Base-by-base conservation (phyloP, 805 yeast species). In the Candida awuae region DNA sequence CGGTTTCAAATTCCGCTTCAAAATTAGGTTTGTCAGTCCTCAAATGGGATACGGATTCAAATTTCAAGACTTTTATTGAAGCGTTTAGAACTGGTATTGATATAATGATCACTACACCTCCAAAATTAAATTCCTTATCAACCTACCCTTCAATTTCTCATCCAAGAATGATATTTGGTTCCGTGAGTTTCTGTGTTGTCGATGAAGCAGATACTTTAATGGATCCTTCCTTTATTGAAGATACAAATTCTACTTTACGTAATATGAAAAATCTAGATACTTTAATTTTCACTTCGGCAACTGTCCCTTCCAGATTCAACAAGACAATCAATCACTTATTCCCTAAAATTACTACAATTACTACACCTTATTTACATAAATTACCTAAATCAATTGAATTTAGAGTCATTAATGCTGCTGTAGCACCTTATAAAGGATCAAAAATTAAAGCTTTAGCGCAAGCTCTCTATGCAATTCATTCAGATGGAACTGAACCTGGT, bases 141-240 rank as follows among this genome's bases (percentile, higher is more conserved):
- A 50, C 42, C 34, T 61, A 61, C 35, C 58, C 52, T 26, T 56
- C 61, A 3, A 48, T 61, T 21, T 49, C 51, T 7, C 49, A 53
- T 37, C 56, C 62, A 4, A 65, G 60, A 44, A 57, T 67, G 27
- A 51, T 62, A 18, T 63, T 74, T 43, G 58, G 58, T 33, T 56
- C 63, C 12, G 75, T 80, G 5, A 67, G 68, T 20, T 80, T 71
- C 52, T 67, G 82, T 32, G 90, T 84, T 2, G 73, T 84, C 12
- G 98, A 90, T 56, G 98, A 90, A 59, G 97, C 98, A 0, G 98
- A 90, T 60, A 83, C 95, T 0, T 63, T 90, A 40, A 70, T 88
- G 77, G 95, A 88, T 55, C 73, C 75, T 37, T 80, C 92, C 0
- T 88, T 87, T 71, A 58, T 78, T 9, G 69, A 70, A 19, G 78